Evolutionary conservation across 2,329 filamentous ascomycete species (phyloP), one percentile per base, ranked within the genome.

Genomic region (Ceratocystis albifundus): DNA sequence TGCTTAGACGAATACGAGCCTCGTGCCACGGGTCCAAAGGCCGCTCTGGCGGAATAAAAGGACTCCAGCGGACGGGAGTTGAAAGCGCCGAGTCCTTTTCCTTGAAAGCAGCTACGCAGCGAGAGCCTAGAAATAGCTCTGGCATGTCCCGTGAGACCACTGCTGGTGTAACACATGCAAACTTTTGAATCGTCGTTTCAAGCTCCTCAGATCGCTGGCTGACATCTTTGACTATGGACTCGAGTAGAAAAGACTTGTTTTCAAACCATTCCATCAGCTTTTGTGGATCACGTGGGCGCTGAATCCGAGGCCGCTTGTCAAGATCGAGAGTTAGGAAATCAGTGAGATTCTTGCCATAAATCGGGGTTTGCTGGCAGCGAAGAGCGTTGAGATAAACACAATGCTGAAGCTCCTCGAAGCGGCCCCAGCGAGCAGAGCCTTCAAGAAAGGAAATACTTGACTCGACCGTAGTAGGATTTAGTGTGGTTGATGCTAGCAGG

Each of bases 91-190:
- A 78, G 65, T 84, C 81, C 10, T 77, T 75, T 2, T 84, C 80
- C 12, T 80, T 78, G 65, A 90, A 83, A 0, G 79, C 79, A 59
- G 83, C 77, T 1, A 85, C 77, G 1, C 83, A 83, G 50, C 77
- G 80, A 1, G 79, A 77, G 0, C 88, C 88, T 5, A 94, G 78
- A 0, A 89, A 74, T 28, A 92, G 79, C 32, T 82, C 80, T 20
- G 85, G 84, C 71, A 95, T 80, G 70, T 95, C 90, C 36, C 88
- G 84, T 0, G 91, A 90, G 2, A 96, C 86, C 12, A 90, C 93
- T 0, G 90, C 87, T 1, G 94, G 94, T 0, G 94, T 97, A 44
- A 96, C 86, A 71, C 93, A 99, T 0, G 89, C 90, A 72, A 96
- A 99, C 73, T 93, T 90, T 69, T 88, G 85, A 65, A 99, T 87